Evolutionary conservation across 495 filamentous ascomycete genomes (phyloP).

Genomic region (Penicillium simplicissimum): DNA sequence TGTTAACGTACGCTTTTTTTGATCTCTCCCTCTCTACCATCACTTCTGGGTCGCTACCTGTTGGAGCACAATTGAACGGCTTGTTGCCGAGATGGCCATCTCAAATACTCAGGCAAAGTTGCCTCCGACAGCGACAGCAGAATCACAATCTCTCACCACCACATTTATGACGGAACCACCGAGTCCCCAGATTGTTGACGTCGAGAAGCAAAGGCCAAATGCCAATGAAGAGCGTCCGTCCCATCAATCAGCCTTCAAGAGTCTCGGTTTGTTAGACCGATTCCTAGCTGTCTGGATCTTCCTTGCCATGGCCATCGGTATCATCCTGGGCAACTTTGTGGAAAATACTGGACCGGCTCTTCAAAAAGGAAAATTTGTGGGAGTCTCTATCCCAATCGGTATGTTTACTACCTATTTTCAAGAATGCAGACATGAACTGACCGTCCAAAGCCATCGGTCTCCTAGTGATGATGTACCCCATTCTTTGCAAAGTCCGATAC

Average conservation of each 20-base stretch:
- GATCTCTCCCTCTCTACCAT: neutral
- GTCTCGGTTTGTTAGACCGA: constrained; percentile 69
- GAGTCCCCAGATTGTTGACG: constrained; percentile 3
- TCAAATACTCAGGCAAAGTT: constrained; percentile 8
- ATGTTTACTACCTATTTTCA: constrained; percentile 22
- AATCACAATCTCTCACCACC: constrained; percentile 5
- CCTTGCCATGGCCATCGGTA: constrained; percentile 79
- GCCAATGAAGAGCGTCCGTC: neutral
- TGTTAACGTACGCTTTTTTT: neutral
- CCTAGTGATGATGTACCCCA: constrained; percentile 94
- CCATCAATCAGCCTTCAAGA: constrained; percentile 45
- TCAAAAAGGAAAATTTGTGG: constrained; percentile 70
- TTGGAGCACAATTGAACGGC: constrained; percentile 8
- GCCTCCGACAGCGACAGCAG: neutral
- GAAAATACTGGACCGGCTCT: constrained; percentile 60
- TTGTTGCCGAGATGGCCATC: constrained; percentile 12
- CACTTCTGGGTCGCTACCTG: neutral
- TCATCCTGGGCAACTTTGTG: constrained; percentile 81
- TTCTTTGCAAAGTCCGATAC: constrained; percentile 88
- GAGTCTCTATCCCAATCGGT: constrained; percentile 82
- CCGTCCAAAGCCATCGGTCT: constrained; percentile 65
- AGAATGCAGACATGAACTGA: neutral
- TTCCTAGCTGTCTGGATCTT: constrained; percentile 86
- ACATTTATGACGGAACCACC: constrained; percentile 6
- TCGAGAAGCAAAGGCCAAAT: constrained; percentile 20